Conservation (phyloP, 805 yeast genomes). For the Hanseniaspora lindneri region DNA sequence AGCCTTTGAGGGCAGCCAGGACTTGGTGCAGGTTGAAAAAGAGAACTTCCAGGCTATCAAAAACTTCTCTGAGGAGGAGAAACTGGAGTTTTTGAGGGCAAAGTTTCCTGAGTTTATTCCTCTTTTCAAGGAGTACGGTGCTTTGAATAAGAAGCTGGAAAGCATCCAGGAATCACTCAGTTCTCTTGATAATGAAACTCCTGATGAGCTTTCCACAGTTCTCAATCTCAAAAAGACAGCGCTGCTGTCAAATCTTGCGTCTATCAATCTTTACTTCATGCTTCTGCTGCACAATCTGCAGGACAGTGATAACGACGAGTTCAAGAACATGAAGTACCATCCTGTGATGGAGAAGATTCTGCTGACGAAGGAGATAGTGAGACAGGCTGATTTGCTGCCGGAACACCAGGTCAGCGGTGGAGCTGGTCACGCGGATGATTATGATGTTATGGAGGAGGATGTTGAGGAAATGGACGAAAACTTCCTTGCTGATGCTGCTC, state of each 20-base stretch:
- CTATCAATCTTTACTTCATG: slow-evolving; percentile 63
- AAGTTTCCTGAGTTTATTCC: slow-evolving; percentile 80
- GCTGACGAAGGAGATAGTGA: slow-evolving; percentile 77
- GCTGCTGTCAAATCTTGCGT: slow-evolving; percentile 67
- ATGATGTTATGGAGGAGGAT: slow-evolving; percentile 22
- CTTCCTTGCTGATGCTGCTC: slow-evolving; percentile 18
- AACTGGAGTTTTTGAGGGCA: slow-evolving; percentile 42
- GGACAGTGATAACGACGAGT: slow-evolving; percentile 37
- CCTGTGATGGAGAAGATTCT: slow-evolving; percentile 81
- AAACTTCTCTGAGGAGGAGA: slow-evolving; percentile 42
- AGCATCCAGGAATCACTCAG: slow-evolving; percentile 27
- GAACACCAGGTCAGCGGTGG: slow-evolving; percentile 21
- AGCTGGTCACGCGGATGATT: slow-evolving; percentile 27
- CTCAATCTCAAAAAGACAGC: slow-evolving; percentile 50
- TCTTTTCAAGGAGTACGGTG: slow-evolving; percentile 47
- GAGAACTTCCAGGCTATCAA: slow-evolving; percentile 36
- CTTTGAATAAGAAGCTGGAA: slow-evolving; percentile 34
- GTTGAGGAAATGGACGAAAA: slow-evolving; percentile 20
- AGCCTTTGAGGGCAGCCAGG: slow-evolving; percentile 28
- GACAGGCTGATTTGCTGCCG: slow-evolving; percentile 56
- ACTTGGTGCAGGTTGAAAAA: slow-evolving; percentile 24
- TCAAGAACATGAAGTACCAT: slow-evolving; percentile 64
- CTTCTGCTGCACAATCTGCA: slow-evolving; percentile 48
- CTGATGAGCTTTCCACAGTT: slow-evolving; percentile 21
- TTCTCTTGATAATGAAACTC: slow-evolving; percentile 4